Conservation (phyloP, 306 rosid species). For the Cicer yamashitae region DNA sequence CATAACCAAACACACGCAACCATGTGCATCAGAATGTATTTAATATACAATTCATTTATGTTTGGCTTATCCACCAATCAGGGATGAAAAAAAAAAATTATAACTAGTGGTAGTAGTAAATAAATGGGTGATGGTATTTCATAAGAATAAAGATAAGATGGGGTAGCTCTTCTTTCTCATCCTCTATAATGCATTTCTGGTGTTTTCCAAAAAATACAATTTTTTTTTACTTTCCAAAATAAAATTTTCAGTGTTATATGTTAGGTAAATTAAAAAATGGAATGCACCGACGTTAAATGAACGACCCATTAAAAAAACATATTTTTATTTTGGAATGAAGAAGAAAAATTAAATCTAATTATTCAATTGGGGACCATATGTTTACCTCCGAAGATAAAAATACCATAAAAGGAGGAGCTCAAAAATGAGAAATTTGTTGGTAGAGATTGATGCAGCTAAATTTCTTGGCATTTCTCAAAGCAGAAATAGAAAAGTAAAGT, state of each 20-base stretch:
- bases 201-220: slow-evolving; percentile 14
- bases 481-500: neutral
- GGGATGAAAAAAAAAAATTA: neutral
- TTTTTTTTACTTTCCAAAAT: too few relatives aligned
- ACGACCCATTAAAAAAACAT: neutral
- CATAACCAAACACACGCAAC: too few relatives aligned
- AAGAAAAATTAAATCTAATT: neutral
- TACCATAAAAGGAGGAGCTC: neutral
- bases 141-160: slow-evolving; percentile 8
- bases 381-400: slow-evolving; percentile 17
- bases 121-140: slow-evolving; percentile 27
- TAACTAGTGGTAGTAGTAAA: too few relatives aligned
- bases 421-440: slow-evolving; percentile 18
- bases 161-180: neutral
- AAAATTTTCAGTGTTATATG: neutral
- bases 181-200: neutral
- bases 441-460: slow-evolving; percentile 3
- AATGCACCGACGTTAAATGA: slow-evolving; percentile 31
- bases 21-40: too few relatives aligned
- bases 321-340: neutral
- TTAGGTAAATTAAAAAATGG: slow-evolving; percentile 29
- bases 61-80: slow-evolving; percentile 1
- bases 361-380: slow-evolving; percentile 35
- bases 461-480: neutral
- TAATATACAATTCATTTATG: neutral